Evolutionary conservation across 106 monocot genomes (phyloP).

Genomic region (Dioscorea dumetorum): DNA sequence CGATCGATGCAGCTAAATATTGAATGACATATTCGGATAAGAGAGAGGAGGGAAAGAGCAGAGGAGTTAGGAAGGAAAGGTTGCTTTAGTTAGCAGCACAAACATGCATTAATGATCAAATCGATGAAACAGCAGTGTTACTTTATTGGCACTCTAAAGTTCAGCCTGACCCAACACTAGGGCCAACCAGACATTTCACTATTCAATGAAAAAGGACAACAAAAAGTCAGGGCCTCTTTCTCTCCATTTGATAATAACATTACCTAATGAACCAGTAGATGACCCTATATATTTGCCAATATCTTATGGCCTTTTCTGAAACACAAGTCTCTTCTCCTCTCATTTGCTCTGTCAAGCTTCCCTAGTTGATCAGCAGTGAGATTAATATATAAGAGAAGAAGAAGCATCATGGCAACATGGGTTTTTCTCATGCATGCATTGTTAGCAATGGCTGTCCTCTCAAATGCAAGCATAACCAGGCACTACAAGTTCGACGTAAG

Average conservation of each 20-base stretch:
- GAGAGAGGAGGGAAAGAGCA: too few species aligned
- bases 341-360: neutral
- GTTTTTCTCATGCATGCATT: constrained; percentile 6
- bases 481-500: constrained; percentile 20
- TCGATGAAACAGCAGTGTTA: neutral
- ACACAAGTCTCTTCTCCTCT: neutral
- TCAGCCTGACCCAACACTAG: constrained; percentile 20
- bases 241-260: neutral
- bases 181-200: neutral
- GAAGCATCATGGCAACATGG: neutral
- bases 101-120: too few species aligned
- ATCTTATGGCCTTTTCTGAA: too few species aligned
- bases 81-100: too few species aligned
- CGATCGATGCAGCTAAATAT: too few species aligned
- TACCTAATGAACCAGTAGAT: constrained; percentile 13
- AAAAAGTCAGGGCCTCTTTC: neutral
- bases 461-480: constrained; percentile 1
- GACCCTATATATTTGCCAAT: constrained; percentile 7
- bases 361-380: neutral
- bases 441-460: neutral
- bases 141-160: constrained; percentile 37
- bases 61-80: too few species aligned
- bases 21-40: too few species aligned
- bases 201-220: neutral
- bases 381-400: neutral